Percentiles rank a stretch among this genome's conserved stretches.
These are phyloP conservation scores for Daedalea quercina DNA, from an alignment of 768 basidiomycete genomes.

Conservation along the genomic window DNA sequence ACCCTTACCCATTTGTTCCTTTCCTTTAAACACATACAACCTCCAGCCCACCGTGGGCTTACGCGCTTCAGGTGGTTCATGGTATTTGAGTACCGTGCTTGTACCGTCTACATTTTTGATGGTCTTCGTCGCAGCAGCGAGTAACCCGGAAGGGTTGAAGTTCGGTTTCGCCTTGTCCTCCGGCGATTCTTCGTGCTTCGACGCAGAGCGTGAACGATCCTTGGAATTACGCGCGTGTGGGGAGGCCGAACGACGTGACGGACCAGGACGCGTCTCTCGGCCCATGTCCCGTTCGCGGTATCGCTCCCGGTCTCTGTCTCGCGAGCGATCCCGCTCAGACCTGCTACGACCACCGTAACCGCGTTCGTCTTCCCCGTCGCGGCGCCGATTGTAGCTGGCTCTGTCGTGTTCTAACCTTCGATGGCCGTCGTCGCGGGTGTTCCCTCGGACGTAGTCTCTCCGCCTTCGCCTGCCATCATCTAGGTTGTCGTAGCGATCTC, in stretches of 20 bases:
- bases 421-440: neutral
- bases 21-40: conserved; percentile 95
- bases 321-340: neutral
- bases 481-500: neutral
- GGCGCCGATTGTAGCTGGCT: neutral
- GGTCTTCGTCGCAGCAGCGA: conserved; percentile 96
- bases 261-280: conserved; percentile 20
- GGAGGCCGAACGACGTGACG: conserved; percentile 53
- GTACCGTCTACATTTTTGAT: conserved; percentile 71
- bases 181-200: conserved; percentile 33
- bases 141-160: conserved; percentile 79
- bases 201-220: conserved; percentile 29
- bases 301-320: neutral
- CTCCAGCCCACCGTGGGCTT: conserved; percentile 90
- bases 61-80: conserved; percentile 96
- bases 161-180: conserved; percentile 79
- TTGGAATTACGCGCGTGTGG: conserved; percentile 35
- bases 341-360: neutral
- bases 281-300: conserved; percentile 1
- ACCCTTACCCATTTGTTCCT: conserved; percentile 80
- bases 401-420: neutral
- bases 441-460: neutral
- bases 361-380: conserved; percentile 2
- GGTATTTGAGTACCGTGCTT: conserved; percentile 87
- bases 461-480: neutral